Evolutionary conservation across 495 filamentous ascomycete genomes (phyloP), one percentile per base, ranked within the genome.

Genomic region (Filosporella fistucella): DNA sequence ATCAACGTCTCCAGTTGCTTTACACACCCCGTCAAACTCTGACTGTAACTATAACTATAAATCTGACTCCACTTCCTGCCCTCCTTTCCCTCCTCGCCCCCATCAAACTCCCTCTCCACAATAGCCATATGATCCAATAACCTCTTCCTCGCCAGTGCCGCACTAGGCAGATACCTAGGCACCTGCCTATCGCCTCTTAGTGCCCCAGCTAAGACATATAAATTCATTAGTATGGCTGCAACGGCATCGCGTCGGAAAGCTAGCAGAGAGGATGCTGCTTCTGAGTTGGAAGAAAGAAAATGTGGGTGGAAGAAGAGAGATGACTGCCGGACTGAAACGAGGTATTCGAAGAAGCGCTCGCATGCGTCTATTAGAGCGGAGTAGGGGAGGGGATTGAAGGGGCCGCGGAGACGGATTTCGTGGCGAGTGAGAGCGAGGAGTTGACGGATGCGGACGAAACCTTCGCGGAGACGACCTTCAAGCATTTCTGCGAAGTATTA

Each of bases 391-490:
- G 74, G 68, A 50, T 81, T 63, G 47, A 81, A 81, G 1, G 76
- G 76, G 16, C 68, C 77, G 36, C 77, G 68, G 32, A 80, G 66
- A 10, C 77, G 71, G 46, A 80, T 73, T 48, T 81, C 77, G 47
- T 81, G 77, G 9, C 72, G 66, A 2, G 77, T 79, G 45, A 81
- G 54, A 12, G 61, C 68, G 67, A 78, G 49, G 8, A 81, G 56
- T 52, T 81, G 74, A 17, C 74, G 63, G 38, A 81, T 72, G 28
- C 77, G 60, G 11, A 80, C 72, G 47, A 80, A 79, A n/a, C 74
- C 73, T 58, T 81, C 77, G 36, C 77, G 65, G 11, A 81, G 52
- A 26, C 74, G 68, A 10, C 72, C 76, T 53, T 81, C 77, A 13
- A 80, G 68, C 52, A 78, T 72, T 58, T 80, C 73, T 46, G 17